phyloP scores from a whole-genome alignment of 2,329 filamentous ascomycete species.

The Sporothrix brasiliensis region DNA sequence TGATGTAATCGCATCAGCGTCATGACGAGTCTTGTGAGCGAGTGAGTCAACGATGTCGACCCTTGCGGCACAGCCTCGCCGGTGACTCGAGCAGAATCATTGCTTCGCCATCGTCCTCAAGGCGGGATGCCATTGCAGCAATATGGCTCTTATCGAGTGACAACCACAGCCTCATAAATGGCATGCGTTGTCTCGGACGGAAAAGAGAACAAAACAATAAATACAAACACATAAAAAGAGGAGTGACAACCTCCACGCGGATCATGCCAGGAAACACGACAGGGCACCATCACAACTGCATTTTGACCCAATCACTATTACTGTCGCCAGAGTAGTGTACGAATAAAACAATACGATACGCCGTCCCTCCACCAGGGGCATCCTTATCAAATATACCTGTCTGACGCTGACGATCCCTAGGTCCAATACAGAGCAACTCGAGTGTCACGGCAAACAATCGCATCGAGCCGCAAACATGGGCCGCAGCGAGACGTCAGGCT shows the following conservation, averaged over 20 bases:
- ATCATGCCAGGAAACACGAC: neutral
- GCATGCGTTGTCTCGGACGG: neutral
- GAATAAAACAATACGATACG: neutral
- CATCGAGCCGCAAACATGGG: neutral
- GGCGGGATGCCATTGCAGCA: neutral
- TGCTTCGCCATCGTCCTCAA: too few relatives aligned
- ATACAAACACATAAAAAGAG: too few relatives aligned
- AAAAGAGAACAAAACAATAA: neutral
- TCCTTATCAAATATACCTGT: neutral
- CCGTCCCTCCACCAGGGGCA: too few relatives aligned
- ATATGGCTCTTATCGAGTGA: neutral
- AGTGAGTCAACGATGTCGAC: neutral
- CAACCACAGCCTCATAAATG: neutral
- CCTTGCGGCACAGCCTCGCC: conserved; percentile 19
- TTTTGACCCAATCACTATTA: neutral
- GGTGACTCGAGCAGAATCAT: conserved; percentile 9
- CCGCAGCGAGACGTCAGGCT: neutral
- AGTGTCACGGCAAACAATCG: neutral
- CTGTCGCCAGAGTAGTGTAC: conserved; percentile 14
- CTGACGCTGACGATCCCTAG: neutral
- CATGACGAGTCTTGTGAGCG: neutral
- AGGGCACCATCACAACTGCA: neutral
- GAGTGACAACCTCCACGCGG: neutral
- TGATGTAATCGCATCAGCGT: neutral
- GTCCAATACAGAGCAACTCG: neutral